Base-by-base conservation (phyloP, 331 rosid species). In the Telfairia occidentalis region DNA sequence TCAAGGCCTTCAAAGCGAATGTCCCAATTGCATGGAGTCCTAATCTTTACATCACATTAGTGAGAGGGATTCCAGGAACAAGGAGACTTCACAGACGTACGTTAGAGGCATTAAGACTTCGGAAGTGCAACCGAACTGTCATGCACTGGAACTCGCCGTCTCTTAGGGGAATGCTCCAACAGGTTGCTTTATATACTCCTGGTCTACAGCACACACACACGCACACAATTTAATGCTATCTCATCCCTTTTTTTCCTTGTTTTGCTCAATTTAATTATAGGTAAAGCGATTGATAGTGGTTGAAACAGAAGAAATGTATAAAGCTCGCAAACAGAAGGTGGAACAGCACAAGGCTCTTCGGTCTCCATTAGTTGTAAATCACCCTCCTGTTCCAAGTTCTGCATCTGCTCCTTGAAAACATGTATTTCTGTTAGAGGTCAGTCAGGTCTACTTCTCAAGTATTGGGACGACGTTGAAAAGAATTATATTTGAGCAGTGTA, bases 51-150 rank as follows among this genome's bases (percentile, higher is more conserved):
- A 85, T 93, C 77, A 93, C 97, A 65, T 77, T 90, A 82, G 98
- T 90, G 80, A 89, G 98, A 81, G 98, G 98, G 10, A 88, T 93
- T 60, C 97, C 98, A 0, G 96, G 98, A 73, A 93, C 98, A 73
- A 89, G 98, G 87, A 87, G 82, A 78, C 92, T 85, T 49, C 97
- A 93, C 72, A 83, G 97, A 79, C 94, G 91, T 74, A 89, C 97
- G 59, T 84, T 90, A 82, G 98, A 90, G 87, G 98, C 98, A 21
- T 84, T 93, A 38, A 89, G 87, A 9, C 88, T 93, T 16, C 29
- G 92, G 73, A 93, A 93, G 78, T 89, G 94, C 84, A 93, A 89
- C 84, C 88, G 96, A 79, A 93, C 98, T 81, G 96, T 90, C 70
- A 90, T 90, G 97, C 90, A 92, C 71, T 89, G 92, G 94, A 93